Percentiles rank a stretch among this genome's conserved stretches.
These are phyloP conservation scores for Stentor roeselii DNA, from an alignment of 73 alveolate species.

Conservation along the genomic window DNA sequence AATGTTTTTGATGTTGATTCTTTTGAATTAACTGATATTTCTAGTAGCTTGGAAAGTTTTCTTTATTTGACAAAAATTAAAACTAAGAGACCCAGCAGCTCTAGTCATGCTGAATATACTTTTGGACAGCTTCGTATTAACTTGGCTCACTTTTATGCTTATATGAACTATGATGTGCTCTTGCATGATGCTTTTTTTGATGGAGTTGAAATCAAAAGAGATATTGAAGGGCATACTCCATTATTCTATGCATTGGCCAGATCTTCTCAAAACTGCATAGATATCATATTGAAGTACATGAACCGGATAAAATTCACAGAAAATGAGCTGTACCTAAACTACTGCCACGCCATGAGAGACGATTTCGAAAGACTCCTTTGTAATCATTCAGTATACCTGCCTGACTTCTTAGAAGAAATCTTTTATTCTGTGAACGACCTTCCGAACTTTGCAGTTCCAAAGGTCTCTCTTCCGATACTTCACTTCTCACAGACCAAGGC, in stretches of 20 bases:
- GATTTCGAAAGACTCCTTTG: too few species aligned
- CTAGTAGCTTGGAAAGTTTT: neutral
- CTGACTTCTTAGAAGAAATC: too few species aligned
- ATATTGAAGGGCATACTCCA: neutral
- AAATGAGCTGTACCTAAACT: too few species aligned
- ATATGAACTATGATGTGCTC: neutral
- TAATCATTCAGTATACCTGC: too few species aligned
- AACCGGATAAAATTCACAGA: too few species aligned
- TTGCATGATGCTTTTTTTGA: neutral
- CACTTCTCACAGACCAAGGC: too few species aligned
- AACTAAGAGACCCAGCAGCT: neutral
- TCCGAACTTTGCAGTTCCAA: too few species aligned
- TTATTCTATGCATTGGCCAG: neutral
- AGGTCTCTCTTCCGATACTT: too few species aligned
- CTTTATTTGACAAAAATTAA: neutral
- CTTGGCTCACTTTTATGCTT: neutral
- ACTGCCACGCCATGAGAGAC: too few species aligned
- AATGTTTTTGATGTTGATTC: constrained; percentile 51
- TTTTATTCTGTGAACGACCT: too few species aligned
- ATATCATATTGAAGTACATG: neutral
- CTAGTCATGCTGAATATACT: neutral
- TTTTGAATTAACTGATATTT: neutral
- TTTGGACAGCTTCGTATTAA: neutral
- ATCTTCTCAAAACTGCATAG: neutral
- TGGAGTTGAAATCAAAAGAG: neutral